Evolutionary conservation across 2,329 filamentous ascomycete genomes (phyloP).

Genomic region (Alternaria triticina): DNA sequence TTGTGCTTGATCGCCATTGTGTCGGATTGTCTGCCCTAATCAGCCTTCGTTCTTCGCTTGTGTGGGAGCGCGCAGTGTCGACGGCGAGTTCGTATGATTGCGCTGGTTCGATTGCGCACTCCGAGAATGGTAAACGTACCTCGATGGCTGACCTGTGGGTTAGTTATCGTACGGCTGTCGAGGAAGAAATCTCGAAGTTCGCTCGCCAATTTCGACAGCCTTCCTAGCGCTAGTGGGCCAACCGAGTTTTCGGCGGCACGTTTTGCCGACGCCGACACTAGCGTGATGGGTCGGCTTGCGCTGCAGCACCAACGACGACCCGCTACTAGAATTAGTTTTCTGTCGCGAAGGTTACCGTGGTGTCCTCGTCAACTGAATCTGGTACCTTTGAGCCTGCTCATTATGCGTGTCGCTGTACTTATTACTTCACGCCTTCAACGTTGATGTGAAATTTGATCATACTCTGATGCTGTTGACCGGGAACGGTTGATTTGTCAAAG

Average conservation of each 20-base stretch:
- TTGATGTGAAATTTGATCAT: neutral
- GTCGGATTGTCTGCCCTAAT: conserved; percentile 33
- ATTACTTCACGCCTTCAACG: neutral
- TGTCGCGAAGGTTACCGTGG: neutral
- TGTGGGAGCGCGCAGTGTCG: neutral
- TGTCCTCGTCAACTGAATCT: neutral
- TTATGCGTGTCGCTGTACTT: neutral
- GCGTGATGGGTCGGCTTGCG: conserved; percentile 11
- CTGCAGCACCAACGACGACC: neutral
- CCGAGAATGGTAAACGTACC: conserved; percentile 27
- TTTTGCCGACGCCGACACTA: conserved; percentile 29
- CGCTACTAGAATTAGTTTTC: neutral
- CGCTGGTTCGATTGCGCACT: conserved; percentile 2
- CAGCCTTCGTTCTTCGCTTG: neutral
- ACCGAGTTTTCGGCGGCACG: conserved; percentile 18
- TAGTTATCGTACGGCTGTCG: conserved; percentile 37
- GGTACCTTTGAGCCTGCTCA: neutral
- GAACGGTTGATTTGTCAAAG: neutral
- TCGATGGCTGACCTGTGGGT: conserved; percentile 39
- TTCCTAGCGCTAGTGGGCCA: conserved; percentile 21
- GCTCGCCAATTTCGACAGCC: conserved; percentile 15
- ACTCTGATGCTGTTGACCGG: neutral
- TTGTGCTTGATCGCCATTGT: conserved; percentile 97
- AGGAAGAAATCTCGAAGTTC: conserved; percentile 20
- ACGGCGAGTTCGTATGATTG: conserved; percentile 16